Conservation (phyloP, 495 filamentous ascomycete genomes). For the Hypoxylon rickii region DNA sequence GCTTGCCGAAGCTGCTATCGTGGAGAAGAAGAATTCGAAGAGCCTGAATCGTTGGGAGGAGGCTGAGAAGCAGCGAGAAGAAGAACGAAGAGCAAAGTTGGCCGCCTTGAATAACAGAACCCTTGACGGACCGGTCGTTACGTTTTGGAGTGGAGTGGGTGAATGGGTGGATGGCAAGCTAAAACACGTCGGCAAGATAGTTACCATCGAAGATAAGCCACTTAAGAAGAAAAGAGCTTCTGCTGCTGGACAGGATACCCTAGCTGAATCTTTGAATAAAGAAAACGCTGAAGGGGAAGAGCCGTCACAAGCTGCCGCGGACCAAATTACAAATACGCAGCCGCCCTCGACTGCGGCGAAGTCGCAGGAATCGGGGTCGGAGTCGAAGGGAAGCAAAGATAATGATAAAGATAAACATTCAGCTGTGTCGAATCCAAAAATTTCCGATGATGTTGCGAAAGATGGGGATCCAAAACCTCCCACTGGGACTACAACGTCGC, state of each 20-base stretch:
- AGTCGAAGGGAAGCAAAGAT: no score
- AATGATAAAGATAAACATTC: constrained; percentile 20
- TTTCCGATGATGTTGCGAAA: constrained; percentile 2
- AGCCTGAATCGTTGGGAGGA: constrained; percentile 94
- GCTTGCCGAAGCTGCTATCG: constrained; percentile 77
- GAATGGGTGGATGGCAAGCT: constrained; percentile 71
- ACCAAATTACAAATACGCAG: constrained; percentile 26
- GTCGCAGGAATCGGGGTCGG: background rate
- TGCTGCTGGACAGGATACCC: constrained; percentile 24
- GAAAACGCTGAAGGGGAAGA: constrained; percentile 34
- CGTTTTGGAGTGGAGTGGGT: constrained; percentile 88
- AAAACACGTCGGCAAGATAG: constrained; percentile 71
- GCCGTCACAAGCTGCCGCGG: constrained; percentile 19
- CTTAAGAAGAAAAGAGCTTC: constrained; percentile 53
- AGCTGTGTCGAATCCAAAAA: background rate
- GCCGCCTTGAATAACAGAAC: constrained; percentile 84
- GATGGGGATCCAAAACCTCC: no score
- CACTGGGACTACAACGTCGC: no score
- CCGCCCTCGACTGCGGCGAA: background rate
- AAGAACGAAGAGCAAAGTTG: constrained; percentile 78
- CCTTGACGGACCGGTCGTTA: constrained; percentile 86
- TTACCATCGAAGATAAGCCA: constrained; percentile 61
- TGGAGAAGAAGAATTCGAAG: constrained; percentile 84
- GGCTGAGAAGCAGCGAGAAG: constrained; percentile 81
- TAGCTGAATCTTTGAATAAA: constrained; percentile 34